Evolutionary conservation across 1,284 basidiomycete genomes (phyloP).

Genomic region (Rhodotorula sp.): DNA sequence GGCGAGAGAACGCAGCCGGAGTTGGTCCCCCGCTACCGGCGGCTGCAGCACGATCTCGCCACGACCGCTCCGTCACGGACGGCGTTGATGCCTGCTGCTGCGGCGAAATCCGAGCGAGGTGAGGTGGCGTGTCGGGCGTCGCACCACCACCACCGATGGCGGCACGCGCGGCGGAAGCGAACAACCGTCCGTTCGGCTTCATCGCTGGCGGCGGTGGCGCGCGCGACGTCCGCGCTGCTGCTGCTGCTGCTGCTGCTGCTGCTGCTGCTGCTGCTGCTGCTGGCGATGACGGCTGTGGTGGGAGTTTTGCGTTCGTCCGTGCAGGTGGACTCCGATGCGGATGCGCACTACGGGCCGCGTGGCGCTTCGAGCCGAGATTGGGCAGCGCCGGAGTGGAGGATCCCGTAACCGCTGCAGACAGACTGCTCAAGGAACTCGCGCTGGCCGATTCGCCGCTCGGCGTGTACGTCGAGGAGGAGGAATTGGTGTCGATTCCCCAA

Average conservation of each 20-base stretch:
- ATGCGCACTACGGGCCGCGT: neutral
- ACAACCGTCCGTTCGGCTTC: neutral
- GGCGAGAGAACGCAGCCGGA: constrained; percentile 3
- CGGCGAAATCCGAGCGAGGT: neutral
- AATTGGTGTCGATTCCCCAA: constrained; percentile 14
- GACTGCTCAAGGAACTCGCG: neutral
- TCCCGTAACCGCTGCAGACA: neutral
- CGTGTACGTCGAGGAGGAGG: neutral
- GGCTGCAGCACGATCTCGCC: neutral
- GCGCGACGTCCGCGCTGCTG: neutral
- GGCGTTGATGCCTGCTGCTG: neutral
- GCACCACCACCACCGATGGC: neutral
- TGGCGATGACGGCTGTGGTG: too few relatives aligned
- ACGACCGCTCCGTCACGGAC: too few relatives aligned
- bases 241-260: neutral
- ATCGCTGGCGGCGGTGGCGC: neutral
- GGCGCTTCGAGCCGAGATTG: neutral
- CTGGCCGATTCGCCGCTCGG: neutral
- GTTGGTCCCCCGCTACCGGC: neutral
- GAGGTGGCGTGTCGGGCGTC: constrained; percentile 3
- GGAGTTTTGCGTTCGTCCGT: too few relatives aligned
- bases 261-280: neutral
- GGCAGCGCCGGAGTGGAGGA: neutral
- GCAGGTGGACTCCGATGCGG: neutral
- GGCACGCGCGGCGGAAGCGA: constrained; percentile 6